Base-by-base conservation (phyloP, 305 asterid species). In the Ilex paraguariensis region DNA sequence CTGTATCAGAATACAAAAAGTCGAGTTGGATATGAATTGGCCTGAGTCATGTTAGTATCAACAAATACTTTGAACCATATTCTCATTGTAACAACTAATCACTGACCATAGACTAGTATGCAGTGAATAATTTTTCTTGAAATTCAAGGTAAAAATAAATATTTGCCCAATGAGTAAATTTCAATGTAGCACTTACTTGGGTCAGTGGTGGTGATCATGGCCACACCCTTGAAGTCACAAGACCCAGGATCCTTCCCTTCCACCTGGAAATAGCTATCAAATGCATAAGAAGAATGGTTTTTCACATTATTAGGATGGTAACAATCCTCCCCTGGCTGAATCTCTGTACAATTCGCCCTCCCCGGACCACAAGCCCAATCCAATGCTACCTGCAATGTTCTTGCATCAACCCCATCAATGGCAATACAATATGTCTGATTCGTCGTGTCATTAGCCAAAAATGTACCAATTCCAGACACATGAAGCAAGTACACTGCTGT, bases 341-440 rank as follows among this genome's bases (percentile, higher is more conserved):
- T 86, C 68, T 90, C 96, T 5, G 98, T 81, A 73, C 99, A 94
- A 76, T 88, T 94, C 30, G 99, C 95, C 71, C 95, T 81, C 66
- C 99, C 99, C 0, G 96, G 96, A 31, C 99, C 99, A 70, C 99
- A 94, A 32, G 99, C 90, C 99, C 99, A 94, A 59, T 94, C 99
- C 71, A 94, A 79, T 15, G 99, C 99, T 31, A 96, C 65, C 76
- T 94, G 99, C 81, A 94, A 64, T 7, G 90, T 88, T 77, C 72
- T 86, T 14, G 53, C 32, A 79, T 94, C 99, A 14, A 81, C 32
- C 28, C 85, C 99, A 54, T 86, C 96, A 65, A 69, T 60, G 36
- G 91, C 91, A 31, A 94, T 68, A 70, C 99, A 94, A 67, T 83
- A 94, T 0, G 99, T 94, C 64, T 75, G 95, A 65, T 90, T 90